Evolutionary conservation across 2,329 filamentous ascomycete species (phyloP).

Genomic region (Xylariaceae sp.): DNA sequence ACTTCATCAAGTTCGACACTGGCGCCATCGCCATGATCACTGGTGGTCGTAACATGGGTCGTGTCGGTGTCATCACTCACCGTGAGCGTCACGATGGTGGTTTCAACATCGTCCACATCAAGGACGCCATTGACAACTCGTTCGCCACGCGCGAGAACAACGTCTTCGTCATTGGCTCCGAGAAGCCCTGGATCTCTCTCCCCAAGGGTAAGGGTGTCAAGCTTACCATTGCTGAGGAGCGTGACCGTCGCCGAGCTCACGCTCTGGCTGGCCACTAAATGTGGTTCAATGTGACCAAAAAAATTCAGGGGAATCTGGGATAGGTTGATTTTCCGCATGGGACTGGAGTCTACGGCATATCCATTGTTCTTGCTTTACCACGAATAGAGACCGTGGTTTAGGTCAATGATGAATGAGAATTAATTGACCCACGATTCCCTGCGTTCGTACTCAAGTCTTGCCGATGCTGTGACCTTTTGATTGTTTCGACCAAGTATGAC

Average conservation of each 20-base stretch:
- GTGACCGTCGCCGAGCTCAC: slow-evolving; percentile 86
- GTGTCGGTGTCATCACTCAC: slow-evolving; percentile 99
- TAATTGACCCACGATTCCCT: slow-evolving; percentile 27
- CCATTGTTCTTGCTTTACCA: slow-evolving; percentile 27
- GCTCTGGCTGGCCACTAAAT: slow-evolving; percentile 47
- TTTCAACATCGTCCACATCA: slow-evolving; percentile 99
- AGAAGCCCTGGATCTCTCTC: slow-evolving; percentile 99
- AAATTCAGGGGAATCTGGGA: slow-evolving; percentile 26
- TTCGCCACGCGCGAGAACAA: slow-evolving; percentile 99
- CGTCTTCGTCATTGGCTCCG: slow-evolving; percentile 97
- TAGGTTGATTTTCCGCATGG: slow-evolving; percentile 29
- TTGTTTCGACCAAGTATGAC: background rate
- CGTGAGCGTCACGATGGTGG: slow-evolving; percentile 99
- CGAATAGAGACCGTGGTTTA: slow-evolving; percentile 23
- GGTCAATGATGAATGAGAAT: slow-evolving; percentile 30
- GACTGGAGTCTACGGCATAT: slow-evolving; percentile 33
- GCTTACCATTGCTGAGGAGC: slow-evolving; percentile 98
- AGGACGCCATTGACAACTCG: slow-evolving; percentile 99
- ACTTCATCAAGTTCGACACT: slow-evolving; percentile 99
- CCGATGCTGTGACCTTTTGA: background rate
- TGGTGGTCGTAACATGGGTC: slow-evolving; percentile 99
- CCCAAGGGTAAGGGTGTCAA: slow-evolving; percentile 99
- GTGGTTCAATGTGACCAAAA: slow-evolving; percentile 23
- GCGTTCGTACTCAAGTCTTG: slow-evolving; percentile 1
- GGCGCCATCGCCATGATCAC: slow-evolving; percentile 98